Evolutionary conservation across 192 early-diverging fungal genomes (phyloP).

Genomic region (Geranomyces michiganensis): DNA sequence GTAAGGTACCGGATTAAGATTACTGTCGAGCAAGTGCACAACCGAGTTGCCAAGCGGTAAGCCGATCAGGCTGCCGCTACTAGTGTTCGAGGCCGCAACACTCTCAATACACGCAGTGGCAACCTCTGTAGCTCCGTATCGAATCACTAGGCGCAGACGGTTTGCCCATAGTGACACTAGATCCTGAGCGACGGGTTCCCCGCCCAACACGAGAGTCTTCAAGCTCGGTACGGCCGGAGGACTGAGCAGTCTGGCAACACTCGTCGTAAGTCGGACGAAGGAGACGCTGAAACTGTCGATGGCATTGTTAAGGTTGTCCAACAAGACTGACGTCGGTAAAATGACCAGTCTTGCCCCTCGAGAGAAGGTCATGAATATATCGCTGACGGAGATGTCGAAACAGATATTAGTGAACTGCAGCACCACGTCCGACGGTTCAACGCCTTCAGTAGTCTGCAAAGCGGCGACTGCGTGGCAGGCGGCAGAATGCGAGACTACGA

Average conservation of each 20-base stretch:
- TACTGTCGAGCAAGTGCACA: constrained; percentile 7
- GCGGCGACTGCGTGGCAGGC: not conserved
- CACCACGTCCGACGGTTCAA: not conserved
- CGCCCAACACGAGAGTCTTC: constrained; percentile 4
- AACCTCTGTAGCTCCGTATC: not conserved
- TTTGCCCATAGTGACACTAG: constrained; percentile 20
- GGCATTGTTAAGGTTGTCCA: not conserved
- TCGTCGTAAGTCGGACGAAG: constrained; percentile 13
- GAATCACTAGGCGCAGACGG: constrained; percentile 1
- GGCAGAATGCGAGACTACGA: not conserved
- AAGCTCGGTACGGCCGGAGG: constrained; percentile 1
- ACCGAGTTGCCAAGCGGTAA: constrained; percentile 19
- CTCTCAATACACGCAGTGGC: not conserved
- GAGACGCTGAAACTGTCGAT: not conserved
- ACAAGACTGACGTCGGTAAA: not conserved
- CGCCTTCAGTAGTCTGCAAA: not conserved
- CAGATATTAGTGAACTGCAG: constrained; percentile 24
- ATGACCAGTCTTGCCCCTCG: constrained; percentile 1
- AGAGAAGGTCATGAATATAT: constrained; percentile 17
- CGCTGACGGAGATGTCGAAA: constrained; percentile 24
- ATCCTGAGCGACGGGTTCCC: constrained; percentile 15
- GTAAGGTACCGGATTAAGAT: constrained; percentile 8
- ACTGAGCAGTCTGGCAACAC: constrained; percentile 5
- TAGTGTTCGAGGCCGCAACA: not conserved
- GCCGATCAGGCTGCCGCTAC: constrained; percentile 17